A percentile compares a stretch with the other conserved stretches of the same genome.
phyloP scores from a whole-genome alignment of 257 asterid species.

The Datura wrightii region DNA sequence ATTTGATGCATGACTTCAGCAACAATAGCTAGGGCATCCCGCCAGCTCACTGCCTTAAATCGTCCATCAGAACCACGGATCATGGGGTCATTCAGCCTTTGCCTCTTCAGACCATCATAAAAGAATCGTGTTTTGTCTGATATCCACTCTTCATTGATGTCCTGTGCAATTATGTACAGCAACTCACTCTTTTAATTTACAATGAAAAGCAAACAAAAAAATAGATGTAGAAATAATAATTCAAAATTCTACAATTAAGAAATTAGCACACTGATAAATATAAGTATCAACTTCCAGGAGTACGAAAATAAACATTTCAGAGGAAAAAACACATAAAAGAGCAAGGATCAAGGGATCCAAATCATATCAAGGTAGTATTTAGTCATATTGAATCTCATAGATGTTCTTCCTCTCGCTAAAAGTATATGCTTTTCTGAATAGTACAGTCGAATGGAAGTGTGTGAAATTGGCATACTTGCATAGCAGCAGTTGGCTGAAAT shows the following conservation, averaged over 20 bases:
- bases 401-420: background rate
- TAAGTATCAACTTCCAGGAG: background rate
- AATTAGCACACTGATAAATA: background rate
- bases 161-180: constrained; percentile 54
- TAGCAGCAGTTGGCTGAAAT: background rate
- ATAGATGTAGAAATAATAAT: background rate
- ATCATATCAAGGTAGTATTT: background rate
- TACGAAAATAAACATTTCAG: background rate
- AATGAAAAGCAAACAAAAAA: constrained; percentile 17
- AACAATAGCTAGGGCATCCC: constrained; percentile 84
- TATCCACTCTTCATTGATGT: constrained; percentile 98
- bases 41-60: constrained; percentile 93
- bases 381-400: background rate
- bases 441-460: background rate
- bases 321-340: background rate
- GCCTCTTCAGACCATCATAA: constrained; percentile 98
- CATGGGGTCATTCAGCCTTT: constrained; percentile 98
- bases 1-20: constrained; percentile 84
- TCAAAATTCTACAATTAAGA: background rate
- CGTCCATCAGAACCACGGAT: constrained; percentile 96
- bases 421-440: background rate
- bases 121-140: constrained; percentile 98
- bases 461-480: constrained; percentile 1
- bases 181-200: constrained; percentile 25
- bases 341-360: background rate